phyloP scores from a whole-genome alignment of 1,139 yeast genomes.

The Magnusiomyces tetraspermus region DNA sequence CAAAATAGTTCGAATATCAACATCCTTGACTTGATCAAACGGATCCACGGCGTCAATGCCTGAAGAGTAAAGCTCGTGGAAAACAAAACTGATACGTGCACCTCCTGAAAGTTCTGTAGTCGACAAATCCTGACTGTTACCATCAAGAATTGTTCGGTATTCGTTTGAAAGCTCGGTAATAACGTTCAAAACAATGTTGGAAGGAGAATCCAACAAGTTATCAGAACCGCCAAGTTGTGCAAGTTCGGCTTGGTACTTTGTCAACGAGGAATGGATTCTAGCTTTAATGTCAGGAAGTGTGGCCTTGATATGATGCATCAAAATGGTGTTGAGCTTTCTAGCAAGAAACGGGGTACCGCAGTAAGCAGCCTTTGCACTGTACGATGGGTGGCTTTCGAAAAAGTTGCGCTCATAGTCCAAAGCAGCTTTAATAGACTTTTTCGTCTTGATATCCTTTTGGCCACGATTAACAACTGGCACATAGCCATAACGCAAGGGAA shows the following conservation, averaged over 20 bases:
- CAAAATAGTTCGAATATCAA: conserved; percentile 87
- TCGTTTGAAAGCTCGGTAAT: conserved; percentile 91
- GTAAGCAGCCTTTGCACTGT: conserved; percentile 79
- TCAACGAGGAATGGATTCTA: conserved; percentile 79
- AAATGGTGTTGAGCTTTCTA: conserved; percentile 78
- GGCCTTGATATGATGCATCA: conserved; percentile 86
- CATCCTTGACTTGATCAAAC: conserved; percentile 92
- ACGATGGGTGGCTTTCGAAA: conserved; percentile 91
- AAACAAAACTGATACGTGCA: conserved; percentile 95
- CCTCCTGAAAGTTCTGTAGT: conserved; percentile 86
- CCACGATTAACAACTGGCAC: conserved; percentile 98
- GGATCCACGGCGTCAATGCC: conserved; percentile 94
- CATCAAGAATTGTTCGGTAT: conserved; percentile 83
- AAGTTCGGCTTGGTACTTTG: conserved; percentile 79
- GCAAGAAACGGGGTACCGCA: conserved; percentile 98
- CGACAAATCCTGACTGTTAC: conserved; percentile 83
- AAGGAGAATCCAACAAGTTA: conserved; percentile 75
- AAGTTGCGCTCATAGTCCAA: conserved; percentile 67
- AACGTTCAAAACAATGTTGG: conserved; percentile 79
- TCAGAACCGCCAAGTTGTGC: conserved; percentile 60
- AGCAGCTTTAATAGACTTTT: conserved; percentile 84
- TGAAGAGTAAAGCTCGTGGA: conserved; percentile 90
- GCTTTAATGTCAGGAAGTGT: conserved; percentile 92
- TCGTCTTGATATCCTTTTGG: conserved; percentile 84
- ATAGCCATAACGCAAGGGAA: conserved; percentile 90